These are phyloP conservation scores for Thraustochytrium striatum DNA, from an alignment of 352 stramenopile species.

Conservation along the genomic window DNA sequence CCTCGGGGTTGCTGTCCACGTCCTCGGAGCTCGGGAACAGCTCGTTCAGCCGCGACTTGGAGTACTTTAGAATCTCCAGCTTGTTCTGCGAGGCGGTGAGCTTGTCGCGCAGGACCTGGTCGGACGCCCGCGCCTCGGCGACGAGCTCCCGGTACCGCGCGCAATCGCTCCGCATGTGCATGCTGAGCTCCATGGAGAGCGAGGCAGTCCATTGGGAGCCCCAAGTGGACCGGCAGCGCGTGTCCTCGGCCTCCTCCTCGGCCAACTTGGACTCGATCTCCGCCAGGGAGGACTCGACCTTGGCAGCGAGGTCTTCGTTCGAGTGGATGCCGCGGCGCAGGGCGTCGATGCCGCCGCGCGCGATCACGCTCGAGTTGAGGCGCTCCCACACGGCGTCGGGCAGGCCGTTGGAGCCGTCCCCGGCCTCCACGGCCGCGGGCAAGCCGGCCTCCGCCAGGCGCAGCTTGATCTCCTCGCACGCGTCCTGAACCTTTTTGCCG, in stretches of 20 bases:
- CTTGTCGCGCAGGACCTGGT: conserved; percentile 26
- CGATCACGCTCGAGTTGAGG: not conserved
- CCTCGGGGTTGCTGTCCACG: conserved; percentile 29
- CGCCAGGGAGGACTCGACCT: not conserved
- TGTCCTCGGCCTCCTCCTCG: conserved; percentile 39
- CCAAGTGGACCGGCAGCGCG: conserved; percentile 29
- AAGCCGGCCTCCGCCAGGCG: conserved; percentile 31
- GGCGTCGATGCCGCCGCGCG: conserved; percentile 10
- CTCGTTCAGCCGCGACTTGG: not conserved
- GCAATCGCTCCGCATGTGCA: conserved; percentile 22
- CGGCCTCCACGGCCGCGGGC: conserved; percentile 33
- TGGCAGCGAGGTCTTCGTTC: conserved; percentile 14
- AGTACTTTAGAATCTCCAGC: conserved; percentile 28
- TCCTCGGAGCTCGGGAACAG: conserved; percentile 21
- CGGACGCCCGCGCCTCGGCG: conserved; percentile 5
- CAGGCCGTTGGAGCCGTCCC: conserved; percentile 24
- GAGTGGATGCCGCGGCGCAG: not conserved
- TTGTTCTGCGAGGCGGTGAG: not conserved
- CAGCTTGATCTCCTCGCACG: conserved; percentile 25
- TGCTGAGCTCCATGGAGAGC: conserved; percentile 8
- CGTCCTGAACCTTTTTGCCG: conserved; percentile 46
- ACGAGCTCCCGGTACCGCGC: not conserved
- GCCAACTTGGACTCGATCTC: conserved; percentile 20
- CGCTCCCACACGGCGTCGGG: conserved; percentile 28
- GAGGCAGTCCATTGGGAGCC: conserved; percentile 36